Conservation (phyloP, 441 rosid species). For the Mallotus repandus region DNA sequence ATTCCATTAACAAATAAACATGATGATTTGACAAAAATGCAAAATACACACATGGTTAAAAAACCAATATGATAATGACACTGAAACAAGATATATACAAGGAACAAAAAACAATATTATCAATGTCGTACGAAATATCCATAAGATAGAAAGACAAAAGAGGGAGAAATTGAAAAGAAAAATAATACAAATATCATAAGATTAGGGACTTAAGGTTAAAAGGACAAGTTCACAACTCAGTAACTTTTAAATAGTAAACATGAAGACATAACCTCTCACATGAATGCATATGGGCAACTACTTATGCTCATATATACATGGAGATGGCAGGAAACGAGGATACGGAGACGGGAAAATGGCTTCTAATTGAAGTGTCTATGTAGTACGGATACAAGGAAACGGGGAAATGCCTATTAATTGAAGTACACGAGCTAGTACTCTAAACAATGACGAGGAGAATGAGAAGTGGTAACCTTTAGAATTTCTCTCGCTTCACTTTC, state of each 20-base stretch:
- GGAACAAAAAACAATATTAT: not conserved
- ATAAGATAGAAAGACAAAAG: not conserved
- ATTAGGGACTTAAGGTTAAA: not conserved
- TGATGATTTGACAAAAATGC: not conserved
- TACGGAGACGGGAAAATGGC: no score
- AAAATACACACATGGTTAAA: slow-evolving; percentile 2
- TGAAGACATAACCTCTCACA: not conserved
- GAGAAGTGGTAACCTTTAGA: slow-evolving; percentile 51
- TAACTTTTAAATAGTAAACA: not conserved
- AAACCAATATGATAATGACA: slow-evolving; percentile 1
- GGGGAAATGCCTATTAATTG: no score
- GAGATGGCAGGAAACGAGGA: no score
- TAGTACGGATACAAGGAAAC: no score
- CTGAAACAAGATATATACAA: not conserved
- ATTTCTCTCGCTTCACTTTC: slow-evolving; percentile 54
- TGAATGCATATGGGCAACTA: not conserved
- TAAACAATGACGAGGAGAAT: not conserved
- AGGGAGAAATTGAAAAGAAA: not conserved
- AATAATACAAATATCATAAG: not conserved
- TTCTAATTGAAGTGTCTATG: no score
- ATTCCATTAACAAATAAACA: slow-evolving; percentile 1
- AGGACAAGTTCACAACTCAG: not conserved
- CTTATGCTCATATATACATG: not conserved
- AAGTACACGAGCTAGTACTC: not conserved
- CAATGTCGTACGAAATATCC: not conserved